A percentile compares a stretch with the other conserved stretches of the same genome.
phyloP scores from a whole-genome alignment of 192 early-diverging fungal species.

The Rhizoclosmatium globosum region DNA sequence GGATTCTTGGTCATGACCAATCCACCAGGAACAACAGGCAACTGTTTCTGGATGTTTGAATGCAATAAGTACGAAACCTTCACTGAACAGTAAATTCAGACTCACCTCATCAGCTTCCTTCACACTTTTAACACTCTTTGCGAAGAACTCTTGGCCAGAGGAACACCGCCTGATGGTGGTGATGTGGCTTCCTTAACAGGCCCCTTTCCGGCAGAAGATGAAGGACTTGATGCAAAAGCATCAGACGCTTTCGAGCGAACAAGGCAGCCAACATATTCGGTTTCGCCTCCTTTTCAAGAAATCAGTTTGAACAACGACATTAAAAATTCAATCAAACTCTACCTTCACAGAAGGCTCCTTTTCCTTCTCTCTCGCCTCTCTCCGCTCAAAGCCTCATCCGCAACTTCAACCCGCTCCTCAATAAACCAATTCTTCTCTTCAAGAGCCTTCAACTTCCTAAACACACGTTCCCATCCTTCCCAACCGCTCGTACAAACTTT shows the following conservation, averaged over 20 bases:
- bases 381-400: conserved; percentile 9
- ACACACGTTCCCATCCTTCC: conserved; percentile 11
- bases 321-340: background rate
- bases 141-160: no score
- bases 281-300: background rate
- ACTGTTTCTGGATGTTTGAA: no score
- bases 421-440: background rate
- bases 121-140: no score
- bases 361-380: background rate
- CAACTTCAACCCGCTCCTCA: background rate
- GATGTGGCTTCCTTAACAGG: no score
- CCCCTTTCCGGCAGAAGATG: background rate
- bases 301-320: background rate
- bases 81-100: no score
- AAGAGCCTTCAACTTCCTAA: conserved; percentile 11
- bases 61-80: no score
- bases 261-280: conserved; percentile 9
- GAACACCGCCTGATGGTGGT: no score
- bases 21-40: no score
- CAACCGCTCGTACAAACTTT: conserved; percentile 14
- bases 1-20: background rate
- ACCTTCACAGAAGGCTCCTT: background rate
- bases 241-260: conserved; percentile 1
- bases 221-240: no score
- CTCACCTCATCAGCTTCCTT: no score